Evolutionary conservation across 2,329 filamentous ascomycete genomes (phyloP).

Genomic region (Trichoderma sp.): DNA sequence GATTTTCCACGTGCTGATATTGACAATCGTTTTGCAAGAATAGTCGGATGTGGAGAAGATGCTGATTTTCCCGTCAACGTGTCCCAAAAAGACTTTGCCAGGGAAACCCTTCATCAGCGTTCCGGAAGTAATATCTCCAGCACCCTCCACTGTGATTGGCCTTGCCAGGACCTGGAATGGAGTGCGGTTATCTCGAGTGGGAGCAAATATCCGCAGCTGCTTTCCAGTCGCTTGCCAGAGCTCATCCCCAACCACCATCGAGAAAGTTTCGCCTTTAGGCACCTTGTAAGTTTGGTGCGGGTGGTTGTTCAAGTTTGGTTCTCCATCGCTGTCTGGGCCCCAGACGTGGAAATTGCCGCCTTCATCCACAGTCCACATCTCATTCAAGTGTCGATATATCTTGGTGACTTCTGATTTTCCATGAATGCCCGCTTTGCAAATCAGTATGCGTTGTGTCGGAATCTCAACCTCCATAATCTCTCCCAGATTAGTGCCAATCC

Average conservation of each 20-base stretch:
- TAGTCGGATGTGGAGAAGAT: conserved; percentile 83
- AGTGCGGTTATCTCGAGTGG: conserved; percentile 63
- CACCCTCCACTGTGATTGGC: conserved; percentile 67
- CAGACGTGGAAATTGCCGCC: conserved; percentile 83
- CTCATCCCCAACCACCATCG: conserved; percentile 78
- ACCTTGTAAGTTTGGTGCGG: conserved; percentile 74
- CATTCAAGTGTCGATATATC: conserved; percentile 81
- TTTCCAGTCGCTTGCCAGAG: conserved; percentile 89
- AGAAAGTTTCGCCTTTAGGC: conserved; percentile 80
- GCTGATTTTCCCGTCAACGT: conserved; percentile 89
- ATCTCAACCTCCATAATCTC: conserved; percentile 91
- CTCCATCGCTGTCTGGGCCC: conserved; percentile 69
- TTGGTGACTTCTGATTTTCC: conserved; percentile 75
- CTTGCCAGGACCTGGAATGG: conserved; percentile 74
- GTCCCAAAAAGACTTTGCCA: conserved; percentile 83
- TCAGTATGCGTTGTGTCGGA: conserved; percentile 65
- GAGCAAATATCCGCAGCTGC: conserved; percentile 80
- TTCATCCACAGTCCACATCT: conserved; percentile 94
- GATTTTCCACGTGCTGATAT: conserved; percentile 92
- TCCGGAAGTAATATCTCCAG: conserved; percentile 85
- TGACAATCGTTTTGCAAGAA: conserved; percentile 74
- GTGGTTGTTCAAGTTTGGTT: conserved; percentile 70
- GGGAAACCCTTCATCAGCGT: conserved; percentile 71
- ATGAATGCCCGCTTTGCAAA: conserved; percentile 70
- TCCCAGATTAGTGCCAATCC: conserved; percentile 86